Base-by-base conservation (phyloP, 1,284 basidiomycete genomes). In the Apiotrichum porosum region DNA sequence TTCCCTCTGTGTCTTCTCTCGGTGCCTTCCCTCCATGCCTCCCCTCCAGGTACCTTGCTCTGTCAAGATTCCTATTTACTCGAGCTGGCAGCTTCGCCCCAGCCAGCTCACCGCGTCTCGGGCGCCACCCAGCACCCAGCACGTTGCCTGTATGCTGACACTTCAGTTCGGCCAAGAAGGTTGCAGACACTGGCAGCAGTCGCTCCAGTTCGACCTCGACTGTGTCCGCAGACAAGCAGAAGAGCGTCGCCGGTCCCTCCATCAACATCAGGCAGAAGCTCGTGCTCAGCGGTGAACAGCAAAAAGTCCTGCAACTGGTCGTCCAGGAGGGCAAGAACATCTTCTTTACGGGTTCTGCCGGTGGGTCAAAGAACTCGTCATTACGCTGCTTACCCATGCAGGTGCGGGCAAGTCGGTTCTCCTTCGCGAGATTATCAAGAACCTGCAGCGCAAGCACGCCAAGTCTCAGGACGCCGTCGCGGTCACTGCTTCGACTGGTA, bases 331-430 rank as follows among this genome's bases (percentile, higher is more conserved):
- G 82, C 3, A 75, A 84, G 45, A 94, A 83, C 61, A 68, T 97
- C n/a, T 98, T 98, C 66, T 98, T 97, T 73, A 98, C 94, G 0
- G 94, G 95, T 21, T 92, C 88, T 75, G 94, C 91, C 51, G 91
- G 91, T 92, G 58, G 62, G 85, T 76, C 23, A 9, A 6, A 28
- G 19, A 6, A 2, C 9, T 8, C 9, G 23, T 17, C 5, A 9
- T 38, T 15, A 15, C 37, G 12, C 37, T 2, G 12, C 39, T 49
- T 9, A 40, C 36, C 4, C n/a, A n/a, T n/a, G 12, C 53, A 88
- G 91, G 91, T 46, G 95, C 92, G 9, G 92, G 93, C 43, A 97
- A 97, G 74, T 95, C 92, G 0, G 88, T 97, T 8, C 77, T 97
- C 2, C 78, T 97, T n/a, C 81, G 88, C 5, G 86, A 90, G 65